phyloP scores from a whole-genome alignment of 805 yeast genomes.

The Candida pseudofarinosa region DNA sequence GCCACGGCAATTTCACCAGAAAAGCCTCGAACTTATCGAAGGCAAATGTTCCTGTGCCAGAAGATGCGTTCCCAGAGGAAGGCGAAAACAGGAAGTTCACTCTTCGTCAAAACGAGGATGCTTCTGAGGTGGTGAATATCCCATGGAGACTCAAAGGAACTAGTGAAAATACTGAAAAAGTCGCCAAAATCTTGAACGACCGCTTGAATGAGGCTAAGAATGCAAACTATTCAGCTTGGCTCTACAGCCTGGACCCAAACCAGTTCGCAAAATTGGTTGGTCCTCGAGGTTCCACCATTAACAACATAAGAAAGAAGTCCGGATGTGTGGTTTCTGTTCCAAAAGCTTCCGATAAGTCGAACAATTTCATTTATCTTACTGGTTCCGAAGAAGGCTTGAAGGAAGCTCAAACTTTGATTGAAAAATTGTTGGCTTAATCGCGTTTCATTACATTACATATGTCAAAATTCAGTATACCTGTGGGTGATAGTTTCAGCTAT shows the following conservation, averaged over 20 bases:
- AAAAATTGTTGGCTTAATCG: conserved; percentile 6
- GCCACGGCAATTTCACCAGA: conserved; percentile 49
- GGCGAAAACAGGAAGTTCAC: conserved; percentile 44
- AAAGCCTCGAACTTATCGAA: conserved; percentile 50
- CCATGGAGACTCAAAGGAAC: conserved; percentile 69
- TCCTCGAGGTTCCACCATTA: conserved; percentile 67
- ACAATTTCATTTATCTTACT: conserved; percentile 53
- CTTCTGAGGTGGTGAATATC: conserved; percentile 22
- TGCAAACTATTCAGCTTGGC: conserved; percentile 54
- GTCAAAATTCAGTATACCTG: no score
- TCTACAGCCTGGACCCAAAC: conserved; percentile 52
- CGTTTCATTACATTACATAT: no score
- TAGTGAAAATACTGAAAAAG: conserved; percentile 47
- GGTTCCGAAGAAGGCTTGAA: conserved; percentile 55
- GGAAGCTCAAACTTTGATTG: conserved; percentile 22
- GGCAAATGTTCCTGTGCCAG: conserved; percentile 45
- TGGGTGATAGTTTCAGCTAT: no score
- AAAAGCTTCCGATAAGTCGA: conserved; percentile 47
- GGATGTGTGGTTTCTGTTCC: conserved; percentile 64
- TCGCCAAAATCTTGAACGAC: conserved; percentile 46
- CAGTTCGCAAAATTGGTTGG: conserved; percentile 68
- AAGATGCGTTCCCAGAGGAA: conserved; percentile 39
- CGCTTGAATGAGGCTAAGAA: conserved; percentile 44
- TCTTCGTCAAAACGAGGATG: conserved; percentile 22
- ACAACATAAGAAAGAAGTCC: conserved; percentile 54